These are phyloP conservation scores for Candida dendrica DNA, from an alignment of 805 yeast genomes.

Conservation along the genomic window DNA sequence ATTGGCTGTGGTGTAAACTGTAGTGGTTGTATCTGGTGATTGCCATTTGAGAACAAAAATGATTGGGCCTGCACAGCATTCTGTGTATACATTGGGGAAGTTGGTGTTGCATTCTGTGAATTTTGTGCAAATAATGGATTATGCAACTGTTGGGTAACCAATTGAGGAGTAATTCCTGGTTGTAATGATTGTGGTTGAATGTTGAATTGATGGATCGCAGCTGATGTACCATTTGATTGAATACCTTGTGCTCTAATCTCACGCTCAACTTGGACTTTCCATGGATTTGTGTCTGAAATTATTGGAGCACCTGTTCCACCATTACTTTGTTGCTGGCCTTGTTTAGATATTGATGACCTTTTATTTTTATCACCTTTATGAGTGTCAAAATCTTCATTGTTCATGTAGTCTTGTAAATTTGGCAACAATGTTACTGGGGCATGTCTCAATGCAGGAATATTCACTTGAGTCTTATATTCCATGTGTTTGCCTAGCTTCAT, in stretches of 20 bases:
- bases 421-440: neutral
- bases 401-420: neutral
- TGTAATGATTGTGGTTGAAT: neutral
- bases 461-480: neutral
- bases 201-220: neutral
- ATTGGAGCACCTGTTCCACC: neutral
- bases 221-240: neutral
- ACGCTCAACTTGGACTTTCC: neutral
- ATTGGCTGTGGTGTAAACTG: neutral
- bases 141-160: neutral
- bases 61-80: neutral
- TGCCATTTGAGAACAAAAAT: neutral
- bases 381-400: neutral
- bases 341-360: neutral
- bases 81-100: neutral
- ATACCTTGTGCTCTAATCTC: neutral
- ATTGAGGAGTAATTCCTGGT: too few species aligned
- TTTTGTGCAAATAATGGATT: neutral
- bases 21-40: neutral
- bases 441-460: neutral
- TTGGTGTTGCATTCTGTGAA: neutral
- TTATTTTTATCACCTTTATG: neutral
- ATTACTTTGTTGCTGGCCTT: neutral
- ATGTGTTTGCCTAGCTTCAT: neutral
- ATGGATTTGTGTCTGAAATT: neutral